Conservation (phyloP, 2,329 filamentous ascomycete species). For the Onygenales sp. region DNA sequence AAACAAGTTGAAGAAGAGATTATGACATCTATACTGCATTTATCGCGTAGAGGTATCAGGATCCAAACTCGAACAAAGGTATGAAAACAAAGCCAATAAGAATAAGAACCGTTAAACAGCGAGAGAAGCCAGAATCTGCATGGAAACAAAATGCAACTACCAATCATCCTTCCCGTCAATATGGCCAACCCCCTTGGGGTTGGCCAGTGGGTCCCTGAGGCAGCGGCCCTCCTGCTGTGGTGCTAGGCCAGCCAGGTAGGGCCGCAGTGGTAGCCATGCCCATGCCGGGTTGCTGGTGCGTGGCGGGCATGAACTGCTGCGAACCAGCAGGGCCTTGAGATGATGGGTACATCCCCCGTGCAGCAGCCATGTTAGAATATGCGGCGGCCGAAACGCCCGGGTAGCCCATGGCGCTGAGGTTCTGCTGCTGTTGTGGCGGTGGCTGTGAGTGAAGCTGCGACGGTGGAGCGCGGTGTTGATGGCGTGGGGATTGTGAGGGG, state of each 20-base stretch:
- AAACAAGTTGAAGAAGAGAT: neutral
- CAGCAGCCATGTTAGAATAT: conserved; percentile 23
- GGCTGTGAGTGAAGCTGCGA: conserved; percentile 26
- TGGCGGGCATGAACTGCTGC: conserved; percentile 21
- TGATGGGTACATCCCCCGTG: conserved; percentile 29
- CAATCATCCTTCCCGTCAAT: no score
- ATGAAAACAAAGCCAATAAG: neutral
- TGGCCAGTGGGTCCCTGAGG: conserved; percentile 31
- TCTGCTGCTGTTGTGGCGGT: conserved; percentile 21
- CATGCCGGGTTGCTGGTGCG: conserved; percentile 26
- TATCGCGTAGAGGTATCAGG: conserved; percentile 2
- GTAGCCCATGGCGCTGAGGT: conserved; percentile 26
- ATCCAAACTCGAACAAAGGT: neutral
- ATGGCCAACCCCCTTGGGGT: conserved; percentile 15
- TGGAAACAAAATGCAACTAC: neutral
- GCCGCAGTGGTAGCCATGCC: conserved; percentile 23
- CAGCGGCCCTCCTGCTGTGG: conserved; percentile 17
- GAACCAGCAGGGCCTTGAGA: conserved; percentile 26
- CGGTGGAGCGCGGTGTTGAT: conserved; percentile 20
- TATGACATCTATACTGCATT: conserved; percentile 1
- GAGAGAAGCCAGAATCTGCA: neutral
- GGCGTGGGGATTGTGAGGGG: conserved; percentile 33
- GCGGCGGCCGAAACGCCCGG: conserved; percentile 23
- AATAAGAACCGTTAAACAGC: neutral
- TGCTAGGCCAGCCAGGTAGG: conserved; percentile 27